Conservation (phyloP, 441 rosid genomes). For the Gossypium trilobum region DNA sequence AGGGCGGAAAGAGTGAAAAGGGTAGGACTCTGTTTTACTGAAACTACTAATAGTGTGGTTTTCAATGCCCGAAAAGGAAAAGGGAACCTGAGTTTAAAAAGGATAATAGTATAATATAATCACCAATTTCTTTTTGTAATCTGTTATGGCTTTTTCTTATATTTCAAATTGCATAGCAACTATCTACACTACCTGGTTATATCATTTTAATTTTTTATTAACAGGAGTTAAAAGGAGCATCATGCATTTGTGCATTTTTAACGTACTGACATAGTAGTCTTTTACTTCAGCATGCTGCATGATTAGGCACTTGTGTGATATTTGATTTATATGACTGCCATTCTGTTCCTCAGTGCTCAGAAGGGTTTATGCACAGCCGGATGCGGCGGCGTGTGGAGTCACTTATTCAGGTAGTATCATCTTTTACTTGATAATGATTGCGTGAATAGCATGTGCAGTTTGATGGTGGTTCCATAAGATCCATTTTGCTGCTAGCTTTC, state of each 20-base stretch:
- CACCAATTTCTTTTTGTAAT: neutral
- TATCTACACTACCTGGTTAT: neutral
- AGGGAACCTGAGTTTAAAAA: neutral
- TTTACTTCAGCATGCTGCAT: neutral
- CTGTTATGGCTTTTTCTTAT: neutral
- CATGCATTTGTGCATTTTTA: neutral
- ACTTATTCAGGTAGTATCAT: conserved; percentile 57
- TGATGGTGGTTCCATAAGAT: neutral
- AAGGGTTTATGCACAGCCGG: conserved; percentile 91
- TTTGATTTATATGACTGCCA: conserved; percentile 12
- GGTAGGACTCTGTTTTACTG: neutral
- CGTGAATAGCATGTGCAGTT: neutral
- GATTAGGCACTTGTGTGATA: neutral
- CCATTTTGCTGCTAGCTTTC: neutral
- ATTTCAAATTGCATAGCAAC: neutral
- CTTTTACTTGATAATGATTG: neutral
- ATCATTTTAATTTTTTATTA: neutral
- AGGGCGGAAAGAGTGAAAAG: neutral
- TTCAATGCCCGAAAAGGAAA: neutral
- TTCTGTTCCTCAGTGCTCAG: conserved; percentile 51
- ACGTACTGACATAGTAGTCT: neutral
- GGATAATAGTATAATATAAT: neutral
- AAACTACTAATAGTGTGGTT: neutral
- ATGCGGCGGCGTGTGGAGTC: conserved; percentile 92
- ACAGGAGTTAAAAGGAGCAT: neutral